A percentile compares a stretch with the other conserved stretches of the same genome.
phyloP scores from a whole-genome alignment of 768 basidiomycete species.

The Exidia glandulosa region DNA sequence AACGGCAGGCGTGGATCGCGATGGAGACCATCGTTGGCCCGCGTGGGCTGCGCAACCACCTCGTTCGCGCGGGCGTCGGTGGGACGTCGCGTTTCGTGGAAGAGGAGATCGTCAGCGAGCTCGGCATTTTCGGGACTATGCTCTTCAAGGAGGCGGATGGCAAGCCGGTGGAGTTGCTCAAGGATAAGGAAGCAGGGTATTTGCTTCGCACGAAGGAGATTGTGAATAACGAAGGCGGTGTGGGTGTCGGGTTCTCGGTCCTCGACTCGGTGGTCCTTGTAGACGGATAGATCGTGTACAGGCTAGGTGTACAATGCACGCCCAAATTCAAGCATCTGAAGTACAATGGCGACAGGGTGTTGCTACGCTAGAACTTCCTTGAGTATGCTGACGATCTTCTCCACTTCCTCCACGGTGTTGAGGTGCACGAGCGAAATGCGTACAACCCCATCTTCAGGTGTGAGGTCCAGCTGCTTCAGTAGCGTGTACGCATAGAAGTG shows the following conservation, averaged over 20 bases:
- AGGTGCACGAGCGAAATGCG: constrained; percentile 72
- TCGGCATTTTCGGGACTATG: constrained; percentile 87
- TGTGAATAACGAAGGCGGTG: constrained; percentile 87
- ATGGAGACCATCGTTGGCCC: constrained; percentile 90
- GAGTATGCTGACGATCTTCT: constrained; percentile 36
- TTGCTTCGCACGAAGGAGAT: constrained; percentile 82
- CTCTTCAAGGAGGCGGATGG: constrained; percentile 36
- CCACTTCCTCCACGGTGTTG: constrained; percentile 63
- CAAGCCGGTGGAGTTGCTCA: constrained; percentile 19
- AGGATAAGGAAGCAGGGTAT: constrained; percentile 68
- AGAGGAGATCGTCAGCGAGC: constrained; percentile 71
- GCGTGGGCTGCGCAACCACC: constrained; percentile 49
- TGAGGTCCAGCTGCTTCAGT: constrained; percentile 18
- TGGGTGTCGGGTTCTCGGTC: constrained; percentile 73
- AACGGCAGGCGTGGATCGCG: constrained; percentile 84
- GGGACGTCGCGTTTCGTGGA: constrained; percentile 34
- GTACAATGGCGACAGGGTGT: neutral
- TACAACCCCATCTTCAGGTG: constrained; percentile 53
- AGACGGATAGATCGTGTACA: constrained; percentile 15
- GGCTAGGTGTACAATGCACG: no score
- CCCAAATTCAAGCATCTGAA: no score
- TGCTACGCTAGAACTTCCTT: constrained; percentile 1
- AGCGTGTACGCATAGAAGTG: constrained; percentile 70
- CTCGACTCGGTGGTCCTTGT: constrained; percentile 60
- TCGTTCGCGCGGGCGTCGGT: constrained; percentile 55